These are phyloP conservation scores for Cryptococcus hybrid DNA, from an alignment of 1,284 basidiomycete species.

Conservation along the genomic window DNA sequence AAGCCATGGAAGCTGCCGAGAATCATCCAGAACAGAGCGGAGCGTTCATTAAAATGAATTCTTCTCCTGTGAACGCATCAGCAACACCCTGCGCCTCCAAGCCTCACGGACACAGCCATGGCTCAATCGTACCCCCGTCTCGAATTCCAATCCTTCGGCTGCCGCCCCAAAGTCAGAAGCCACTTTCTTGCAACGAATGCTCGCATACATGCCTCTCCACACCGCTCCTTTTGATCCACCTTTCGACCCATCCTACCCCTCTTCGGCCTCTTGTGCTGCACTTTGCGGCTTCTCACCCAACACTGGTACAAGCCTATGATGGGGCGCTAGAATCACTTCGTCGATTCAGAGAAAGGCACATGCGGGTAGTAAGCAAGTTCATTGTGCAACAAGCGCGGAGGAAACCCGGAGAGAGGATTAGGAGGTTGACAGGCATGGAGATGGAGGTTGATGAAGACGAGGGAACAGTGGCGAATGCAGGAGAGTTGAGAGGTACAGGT, in stretches of 20 bases:
- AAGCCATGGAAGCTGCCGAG: conserved; percentile 7
- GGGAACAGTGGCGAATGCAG: conserved; percentile 8
- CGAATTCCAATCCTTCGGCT: background rate
- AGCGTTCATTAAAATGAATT: conserved; percentile 5
- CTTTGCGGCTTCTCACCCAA: conserved; percentile 36
- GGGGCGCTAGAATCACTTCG: conserved; percentile 69
- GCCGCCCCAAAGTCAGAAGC: conserved; percentile 31
- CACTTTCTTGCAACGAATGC: conserved; percentile 75
- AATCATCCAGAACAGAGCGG: background rate
- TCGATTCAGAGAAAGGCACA: conserved; percentile 79
- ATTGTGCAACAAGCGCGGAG: conserved; percentile 66
- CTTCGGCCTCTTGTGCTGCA: conserved; percentile 52
- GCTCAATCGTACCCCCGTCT: conserved; percentile 5
- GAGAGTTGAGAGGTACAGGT: conserved; percentile 73
- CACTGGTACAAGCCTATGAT: conserved; percentile 67
- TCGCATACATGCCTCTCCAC: conserved; percentile 85
- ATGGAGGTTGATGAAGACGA: conserved; percentile 7
- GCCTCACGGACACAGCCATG: conserved; percentile 11
- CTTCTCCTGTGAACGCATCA: conserved; percentile 6
- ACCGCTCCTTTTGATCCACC: conserved; percentile 86
- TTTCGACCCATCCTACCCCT: conserved; percentile 62
- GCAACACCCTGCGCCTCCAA: background rate
- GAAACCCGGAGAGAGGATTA: conserved; percentile 35
- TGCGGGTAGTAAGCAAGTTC: conserved; percentile 80
- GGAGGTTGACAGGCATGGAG: conserved; percentile 24